Evolutionary conservation across 352 stramenopile species (phyloP), one percentile per base, ranked within the genome.

Genomic region (Phytophthora crassamura): DNA sequence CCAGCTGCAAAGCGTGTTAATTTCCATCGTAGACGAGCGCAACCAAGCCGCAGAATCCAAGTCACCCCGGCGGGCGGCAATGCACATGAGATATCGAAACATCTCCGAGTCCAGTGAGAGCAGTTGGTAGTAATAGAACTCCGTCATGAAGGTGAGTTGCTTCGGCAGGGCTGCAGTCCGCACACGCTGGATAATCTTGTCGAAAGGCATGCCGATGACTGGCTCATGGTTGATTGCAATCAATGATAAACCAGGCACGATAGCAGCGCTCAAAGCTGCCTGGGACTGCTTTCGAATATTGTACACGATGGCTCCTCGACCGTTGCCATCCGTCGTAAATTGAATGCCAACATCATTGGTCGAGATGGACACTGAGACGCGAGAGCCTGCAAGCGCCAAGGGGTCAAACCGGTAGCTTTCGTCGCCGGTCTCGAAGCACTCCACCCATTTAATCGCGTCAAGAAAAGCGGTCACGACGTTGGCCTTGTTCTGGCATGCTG

Each of bases 41-140:
- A 95, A 49, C 74, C 77, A 93, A n/a, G 58, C 45, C 16, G 87
- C 73, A 9, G 86, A 92, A 38, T 93, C 80, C 12, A 78, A 70
- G 54, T 96, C 88, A 10, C 86, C 86, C 20, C 88, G 85, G 22
- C 72, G 71, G 8, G 85, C 86, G 32, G 82, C 86, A 18, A 92
- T 59, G 49, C 86, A 95, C 55, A 84, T 65, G 12, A 95, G 57
- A 56, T 94, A 95, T 49, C 82, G 82, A 64, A 88, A 90, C 84
- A 94, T 91, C 36, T 95, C 81, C 28, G 48, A 58, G 55, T 94
- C 86, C 11, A 93, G 69, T 5, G 84, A 86, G 15, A 93, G 63
- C 39, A 94, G 54, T 58, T 93, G 80, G 56, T 96, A 93, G 69
- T 95, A 93, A 58, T 89, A 93, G 62, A 93, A 90, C 49, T 94